Evolutionary conservation across 202 grass and related monocot genomes (phyloP).

Genomic region (Panicum virgatum): DNA sequence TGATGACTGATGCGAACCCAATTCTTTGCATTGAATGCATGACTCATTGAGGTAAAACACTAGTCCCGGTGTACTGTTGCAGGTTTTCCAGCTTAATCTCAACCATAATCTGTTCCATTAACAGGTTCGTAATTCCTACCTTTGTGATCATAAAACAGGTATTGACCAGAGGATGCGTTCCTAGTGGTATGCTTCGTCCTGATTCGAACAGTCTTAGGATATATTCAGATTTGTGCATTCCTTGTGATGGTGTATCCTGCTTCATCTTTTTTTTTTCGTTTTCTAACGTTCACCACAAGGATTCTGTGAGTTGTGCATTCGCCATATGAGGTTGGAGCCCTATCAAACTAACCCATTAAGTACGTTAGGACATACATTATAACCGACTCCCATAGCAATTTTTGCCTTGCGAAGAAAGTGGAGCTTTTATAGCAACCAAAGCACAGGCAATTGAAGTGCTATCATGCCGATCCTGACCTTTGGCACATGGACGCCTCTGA

Average conservation of each 20-base stretch:
- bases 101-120: not conserved
- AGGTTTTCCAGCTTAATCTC: not conserved
- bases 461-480: too few species aligned
- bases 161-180: not conserved
- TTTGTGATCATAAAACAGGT: conserved; percentile 10
- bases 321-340: not conserved
- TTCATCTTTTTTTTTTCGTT: not conserved
- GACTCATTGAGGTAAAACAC: conserved; percentile 26
- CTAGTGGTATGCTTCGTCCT: not conserved
- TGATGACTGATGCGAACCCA: conserved; percentile 63
- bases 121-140: not conserved
- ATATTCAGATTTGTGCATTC: conserved; percentile 25
- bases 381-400: not conserved
- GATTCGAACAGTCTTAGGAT: not conserved
- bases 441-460: too few species aligned
- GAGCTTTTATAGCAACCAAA: not conserved
- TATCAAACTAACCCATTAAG: not conserved
- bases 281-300: not conserved
- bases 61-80: not conserved
- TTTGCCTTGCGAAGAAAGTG: not conserved
- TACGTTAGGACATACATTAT: not conserved
- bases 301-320: not conserved
- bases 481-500: too few species aligned
- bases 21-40: not conserved
- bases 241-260: not conserved